A percentile compares a stretch with the other conserved stretches of the same genome.
Evolutionary conservation across 768 basidiomycete species (phyloP).

Genomic region (Crassisporium funariophilum): DNA sequence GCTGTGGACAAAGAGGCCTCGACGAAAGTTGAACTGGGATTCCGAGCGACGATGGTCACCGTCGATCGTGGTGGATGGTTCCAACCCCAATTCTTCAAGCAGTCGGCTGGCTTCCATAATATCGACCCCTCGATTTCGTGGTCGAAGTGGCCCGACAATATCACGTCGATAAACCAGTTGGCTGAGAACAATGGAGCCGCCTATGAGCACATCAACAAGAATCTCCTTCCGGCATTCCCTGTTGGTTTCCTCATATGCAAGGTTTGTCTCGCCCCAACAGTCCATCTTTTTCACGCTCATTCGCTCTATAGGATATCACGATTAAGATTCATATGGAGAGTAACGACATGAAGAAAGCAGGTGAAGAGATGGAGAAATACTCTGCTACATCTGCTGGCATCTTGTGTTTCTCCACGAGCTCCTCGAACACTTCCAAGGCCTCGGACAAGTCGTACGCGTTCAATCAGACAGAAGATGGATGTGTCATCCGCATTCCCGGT

Average conservation of each 20-base stretch:
- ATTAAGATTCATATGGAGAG: constrained; percentile 8
- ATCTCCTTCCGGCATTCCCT: constrained; percentile 13
- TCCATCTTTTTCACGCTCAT: neutral
- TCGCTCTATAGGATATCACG: constrained; percentile 11
- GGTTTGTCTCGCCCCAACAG: neutral
- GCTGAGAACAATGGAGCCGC: neutral
- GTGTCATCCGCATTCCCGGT: constrained; percentile 16
- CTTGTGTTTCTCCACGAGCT: constrained; percentile 14
- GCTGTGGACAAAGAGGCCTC: neutral
- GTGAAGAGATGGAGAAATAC: constrained; percentile 5
- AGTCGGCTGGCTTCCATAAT: constrained; percentile 7
- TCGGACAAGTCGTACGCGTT: constrained; percentile 9
- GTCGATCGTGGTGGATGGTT: constrained; percentile 18
- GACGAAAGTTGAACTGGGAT: constrained; percentile 9
- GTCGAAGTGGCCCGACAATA: constrained; percentile 13
- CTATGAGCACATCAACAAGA: constrained; percentile 9
- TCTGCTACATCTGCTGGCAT: constrained; percentile 10
- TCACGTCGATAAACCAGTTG: constrained; percentile 9
- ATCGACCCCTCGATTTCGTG: constrained; percentile 13
- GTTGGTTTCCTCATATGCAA: constrained; percentile 18
- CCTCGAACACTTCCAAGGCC: constrained; percentile 3
- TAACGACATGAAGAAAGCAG: constrained; percentile 1
- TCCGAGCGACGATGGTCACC: constrained; percentile 15
- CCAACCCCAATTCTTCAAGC: constrained; percentile 19
- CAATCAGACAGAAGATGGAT: constrained; percentile 9